Percentiles rank a stretch among this genome's conserved stretches.
Conservation (phyloP, 768 basidiomycete species). For the Rhodotorula diobovata region DNA sequence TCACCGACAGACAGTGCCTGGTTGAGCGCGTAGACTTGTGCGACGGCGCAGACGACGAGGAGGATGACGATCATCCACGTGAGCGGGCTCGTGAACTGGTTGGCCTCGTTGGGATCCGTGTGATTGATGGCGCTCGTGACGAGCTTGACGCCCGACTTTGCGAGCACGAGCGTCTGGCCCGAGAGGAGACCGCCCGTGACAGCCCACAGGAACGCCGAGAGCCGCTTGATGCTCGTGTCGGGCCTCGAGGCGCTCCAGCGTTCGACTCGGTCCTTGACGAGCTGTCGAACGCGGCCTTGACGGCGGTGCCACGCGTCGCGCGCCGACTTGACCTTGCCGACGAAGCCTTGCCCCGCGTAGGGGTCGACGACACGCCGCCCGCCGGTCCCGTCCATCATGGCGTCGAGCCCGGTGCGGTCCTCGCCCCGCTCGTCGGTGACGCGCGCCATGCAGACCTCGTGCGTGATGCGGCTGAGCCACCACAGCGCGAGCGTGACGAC, state of each 20-base stretch:
- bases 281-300: slow-evolving; percentile 10
- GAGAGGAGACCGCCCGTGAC: slow-evolving; percentile 86
- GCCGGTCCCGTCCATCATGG: slow-evolving; percentile 23
- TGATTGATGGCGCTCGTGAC: slow-evolving; percentile 29
- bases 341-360: slow-evolving; percentile 57
- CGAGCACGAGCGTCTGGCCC: slow-evolving; percentile 82
- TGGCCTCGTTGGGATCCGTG: slow-evolving; percentile 26
- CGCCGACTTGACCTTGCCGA: slow-evolving; percentile 2
- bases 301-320: slow-evolving; percentile 5
- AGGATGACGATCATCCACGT: slow-evolving; percentile 61
- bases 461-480: slow-evolving; percentile 15
- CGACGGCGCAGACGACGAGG: slow-evolving; percentile 66
- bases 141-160: slow-evolving; percentile 57
- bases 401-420: slow-evolving; percentile 19
- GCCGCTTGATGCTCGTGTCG: slow-evolving; percentile 82
- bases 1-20: slow-evolving; percentile 24
- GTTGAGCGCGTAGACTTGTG: slow-evolving; percentile 62
- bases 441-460: slow-evolving; percentile 51
- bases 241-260: slow-evolving; percentile 28
- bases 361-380: slow-evolving; percentile 23
- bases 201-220: slow-evolving; percentile 88
- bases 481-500: slow-evolving; percentile 56
- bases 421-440: slow-evolving; percentile 43
- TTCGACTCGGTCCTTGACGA: slow-evolving; percentile 11
- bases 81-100: slow-evolving; percentile 35